Conservation (phyloP, 768 basidiomycete genomes). For the Agrocybe chaxingu region DNA sequence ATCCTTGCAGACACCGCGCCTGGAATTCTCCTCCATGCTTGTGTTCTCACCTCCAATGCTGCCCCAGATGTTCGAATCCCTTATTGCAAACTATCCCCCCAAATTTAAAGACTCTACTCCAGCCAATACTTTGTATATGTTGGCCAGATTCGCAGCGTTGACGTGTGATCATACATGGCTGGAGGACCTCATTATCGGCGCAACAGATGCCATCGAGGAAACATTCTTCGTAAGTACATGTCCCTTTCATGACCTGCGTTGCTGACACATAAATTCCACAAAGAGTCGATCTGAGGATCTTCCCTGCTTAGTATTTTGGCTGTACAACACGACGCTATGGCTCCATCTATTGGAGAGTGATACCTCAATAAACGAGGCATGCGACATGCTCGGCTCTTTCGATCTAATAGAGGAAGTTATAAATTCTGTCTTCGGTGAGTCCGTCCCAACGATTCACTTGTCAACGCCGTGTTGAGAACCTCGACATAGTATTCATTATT, state of each 20-base stretch:
- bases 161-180: constrained; percentile 91
- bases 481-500: constrained; percentile 81
- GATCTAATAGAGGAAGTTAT: constrained; percentile 88
- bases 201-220: constrained; percentile 90
- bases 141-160: constrained; percentile 89
- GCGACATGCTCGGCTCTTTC: constrained; percentile 82
- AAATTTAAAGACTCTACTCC: constrained; percentile 76
- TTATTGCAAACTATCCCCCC: constrained; percentile 76
- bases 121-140: constrained; percentile 87
- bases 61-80: constrained; percentile 73
- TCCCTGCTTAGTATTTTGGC: constrained; percentile 87
- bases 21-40: constrained; percentile 85
- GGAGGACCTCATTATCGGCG: constrained; percentile 88
- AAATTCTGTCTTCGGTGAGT: constrained; percentile 88
- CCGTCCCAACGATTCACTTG: not conserved
- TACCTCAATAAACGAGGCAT: constrained; percentile 70
- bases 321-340: constrained; percentile 88
- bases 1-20: constrained; percentile 57
- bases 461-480: constrained; percentile 4
- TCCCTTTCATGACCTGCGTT: constrained; percentile 4
- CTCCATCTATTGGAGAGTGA: constrained; percentile 90
- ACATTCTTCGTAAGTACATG: constrained; percentile 76
- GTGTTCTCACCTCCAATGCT: constrained; percentile 84
- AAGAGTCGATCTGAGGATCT: constrained; percentile 85
- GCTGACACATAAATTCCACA: constrained; percentile 6